These are phyloP conservation scores for Mayamaea pseudoterrestris DNA, from an alignment of 108 stramenopile genomes.

Conservation along the genomic window DNA sequence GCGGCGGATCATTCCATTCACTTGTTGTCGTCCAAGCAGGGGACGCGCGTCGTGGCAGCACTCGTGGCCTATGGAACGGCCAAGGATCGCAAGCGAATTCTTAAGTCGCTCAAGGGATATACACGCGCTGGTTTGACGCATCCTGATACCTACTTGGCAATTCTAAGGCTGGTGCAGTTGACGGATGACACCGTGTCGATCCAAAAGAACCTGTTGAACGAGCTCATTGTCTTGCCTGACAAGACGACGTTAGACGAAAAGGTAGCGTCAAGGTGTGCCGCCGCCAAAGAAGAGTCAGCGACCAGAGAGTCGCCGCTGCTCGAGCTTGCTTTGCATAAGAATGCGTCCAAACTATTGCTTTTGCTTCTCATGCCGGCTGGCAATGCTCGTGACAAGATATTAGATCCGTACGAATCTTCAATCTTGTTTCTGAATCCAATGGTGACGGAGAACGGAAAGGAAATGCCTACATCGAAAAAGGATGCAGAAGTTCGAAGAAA, in stretches of 20 bases:
- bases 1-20: slow-evolving; percentile 70
- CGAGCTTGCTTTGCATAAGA: slow-evolving; percentile 58
- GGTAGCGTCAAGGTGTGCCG: too few species aligned
- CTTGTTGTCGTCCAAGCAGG: slow-evolving; percentile 74
- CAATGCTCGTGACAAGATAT: slow-evolving; percentile 40
- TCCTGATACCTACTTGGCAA: slow-evolving; percentile 80
- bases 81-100: slow-evolving; percentile 85
- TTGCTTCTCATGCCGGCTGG: slow-evolving; percentile 56
- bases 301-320: slow-evolving; percentile 33
- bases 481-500: slow-evolving; percentile 63
- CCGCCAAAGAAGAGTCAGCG: background rate
- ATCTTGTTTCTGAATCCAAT: slow-evolving; percentile 51
- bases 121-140: slow-evolving; percentile 72
- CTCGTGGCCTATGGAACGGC: slow-evolving; percentile 79
- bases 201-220: slow-evolving; percentile 81
- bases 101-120: slow-evolving; percentile 88
- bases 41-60: slow-evolving; percentile 68
- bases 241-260: too few species aligned
- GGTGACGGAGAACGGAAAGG: slow-evolving; percentile 31
- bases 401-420: slow-evolving; percentile 81
- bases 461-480: slow-evolving; percentile 75
- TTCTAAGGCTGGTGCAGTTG: slow-evolving; percentile 73
- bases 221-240: slow-evolving; percentile 44
- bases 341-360: slow-evolving; percentile 81
- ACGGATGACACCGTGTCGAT: slow-evolving; percentile 92